A percentile compares a stretch with the other conserved stretches of the same genome.
These are phyloP conservation scores for Parasitella parasitica DNA, from an alignment of 371 early-diverging fungal genomes.

Conservation along the genomic window DNA sequence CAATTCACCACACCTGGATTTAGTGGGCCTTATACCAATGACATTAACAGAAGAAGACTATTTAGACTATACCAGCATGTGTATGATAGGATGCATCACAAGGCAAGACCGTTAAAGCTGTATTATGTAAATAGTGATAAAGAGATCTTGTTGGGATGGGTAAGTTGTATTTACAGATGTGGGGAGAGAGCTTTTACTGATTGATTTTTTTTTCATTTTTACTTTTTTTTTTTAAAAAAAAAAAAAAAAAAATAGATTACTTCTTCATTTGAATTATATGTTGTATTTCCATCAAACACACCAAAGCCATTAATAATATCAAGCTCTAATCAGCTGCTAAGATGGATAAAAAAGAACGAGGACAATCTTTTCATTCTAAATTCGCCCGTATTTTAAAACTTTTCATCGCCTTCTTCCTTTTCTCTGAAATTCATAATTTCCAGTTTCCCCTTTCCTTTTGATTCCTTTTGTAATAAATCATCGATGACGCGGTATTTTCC, in stretches of 20 bases:
- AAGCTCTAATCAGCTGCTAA: constrained; percentile 61
- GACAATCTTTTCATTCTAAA: constrained; percentile 68
- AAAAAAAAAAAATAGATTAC: constrained; percentile 69
- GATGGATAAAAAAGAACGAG: constrained; percentile 78
- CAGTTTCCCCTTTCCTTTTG: constrained; percentile 84
- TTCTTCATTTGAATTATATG: constrained; percentile 69
- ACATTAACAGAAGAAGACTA: constrained; percentile 46
- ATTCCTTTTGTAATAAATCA: constrained; percentile 79
- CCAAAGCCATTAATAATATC: constrained; percentile 66
- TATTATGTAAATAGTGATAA: constrained; percentile 58
- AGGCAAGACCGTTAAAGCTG: constrained; percentile 57
- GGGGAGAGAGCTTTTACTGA: neutral
- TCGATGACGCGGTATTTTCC: constrained; percentile 85
- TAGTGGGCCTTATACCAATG: constrained; percentile 47
- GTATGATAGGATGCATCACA: constrained; percentile 65
- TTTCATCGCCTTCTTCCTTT: constrained; percentile 81
- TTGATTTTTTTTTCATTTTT: neutral
- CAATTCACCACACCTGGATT: constrained; percentile 73
- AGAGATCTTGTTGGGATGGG: constrained; percentile 76
- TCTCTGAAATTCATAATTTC: constrained; percentile 86
- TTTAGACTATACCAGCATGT: constrained; percentile 66
- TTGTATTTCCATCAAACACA: constrained; percentile 70
- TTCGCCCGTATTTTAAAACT: constrained; percentile 56
- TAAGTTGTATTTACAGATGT: constrained; percentile 32
- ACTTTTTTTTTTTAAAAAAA: too few species aligned